These are phyloP conservation scores for Bryum argenteum DNA, from an alignment of 225 moss, liverwort and hornwort species.

Conservation along the genomic window DNA sequence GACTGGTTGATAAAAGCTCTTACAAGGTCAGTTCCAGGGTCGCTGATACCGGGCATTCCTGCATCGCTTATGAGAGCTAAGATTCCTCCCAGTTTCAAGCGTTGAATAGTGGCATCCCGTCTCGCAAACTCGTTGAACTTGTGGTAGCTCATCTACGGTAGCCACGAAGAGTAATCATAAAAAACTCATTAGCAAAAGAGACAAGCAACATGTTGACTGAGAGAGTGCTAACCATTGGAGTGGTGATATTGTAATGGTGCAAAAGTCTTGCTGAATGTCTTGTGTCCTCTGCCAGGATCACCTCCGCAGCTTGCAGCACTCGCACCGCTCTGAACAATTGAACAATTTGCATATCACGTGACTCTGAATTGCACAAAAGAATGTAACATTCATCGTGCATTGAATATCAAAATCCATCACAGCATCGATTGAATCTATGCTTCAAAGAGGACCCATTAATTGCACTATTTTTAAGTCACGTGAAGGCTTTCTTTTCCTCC, in stretches of 20 bases:
- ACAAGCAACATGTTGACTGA: not conserved
- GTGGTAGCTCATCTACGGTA: conserved; percentile 90
- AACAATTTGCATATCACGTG: conserved; percentile 6
- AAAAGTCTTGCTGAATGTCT: conserved; percentile 86
- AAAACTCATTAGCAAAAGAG: not conserved
- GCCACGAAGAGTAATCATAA: not conserved
- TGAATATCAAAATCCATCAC: conserved; percentile 8
- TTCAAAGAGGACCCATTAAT: no score
- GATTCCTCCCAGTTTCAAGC: conserved; percentile 77
- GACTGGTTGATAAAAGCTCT: not conserved
- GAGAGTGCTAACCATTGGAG: conserved; percentile 70
- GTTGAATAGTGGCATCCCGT: conserved; percentile 59
- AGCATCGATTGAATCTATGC: no score
- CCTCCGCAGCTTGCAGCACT: conserved; percentile 75
- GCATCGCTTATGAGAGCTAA: conserved; percentile 96
- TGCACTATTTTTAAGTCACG: no score
- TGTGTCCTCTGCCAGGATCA: conserved; percentile 94
- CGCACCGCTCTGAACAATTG: conserved; percentile 72
- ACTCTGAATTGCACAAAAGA: not conserved
- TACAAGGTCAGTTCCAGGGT: conserved; percentile 97
- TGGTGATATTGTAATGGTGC: conserved; percentile 75
- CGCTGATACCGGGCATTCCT: conserved; percentile 98
- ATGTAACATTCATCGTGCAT: no score
- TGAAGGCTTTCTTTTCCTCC: no score
- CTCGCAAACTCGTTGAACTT: conserved; percentile 92